These are phyloP conservation scores for Podaxis sp. DNA, from an alignment of 768 basidiomycete species.

Conservation along the genomic window DNA sequence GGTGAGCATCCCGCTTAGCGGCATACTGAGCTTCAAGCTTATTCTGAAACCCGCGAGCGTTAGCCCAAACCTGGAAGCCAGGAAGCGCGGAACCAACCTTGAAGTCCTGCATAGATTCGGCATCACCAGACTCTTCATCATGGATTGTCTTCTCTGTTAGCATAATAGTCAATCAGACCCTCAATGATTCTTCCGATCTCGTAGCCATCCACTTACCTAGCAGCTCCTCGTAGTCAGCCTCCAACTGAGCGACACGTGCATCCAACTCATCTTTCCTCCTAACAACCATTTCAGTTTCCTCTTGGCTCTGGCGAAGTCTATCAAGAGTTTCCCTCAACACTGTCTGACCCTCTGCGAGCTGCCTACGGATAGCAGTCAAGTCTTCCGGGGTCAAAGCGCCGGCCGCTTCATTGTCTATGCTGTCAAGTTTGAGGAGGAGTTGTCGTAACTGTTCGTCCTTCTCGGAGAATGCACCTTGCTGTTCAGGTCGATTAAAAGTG, in stretches of 20 bases:
- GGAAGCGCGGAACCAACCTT: constrained; percentile 51
- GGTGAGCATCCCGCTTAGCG: constrained; percentile 87
- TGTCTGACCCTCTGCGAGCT: constrained; percentile 86
- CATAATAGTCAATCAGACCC: background rate
- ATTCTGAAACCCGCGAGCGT: constrained; percentile 45
- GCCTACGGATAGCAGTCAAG: constrained; percentile 76
- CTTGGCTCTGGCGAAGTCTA: constrained; percentile 82
- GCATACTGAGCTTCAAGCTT: constrained; percentile 95
- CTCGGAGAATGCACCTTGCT: constrained; percentile 95
- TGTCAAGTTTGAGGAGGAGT: constrained; percentile 81
- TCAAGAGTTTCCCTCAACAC: constrained; percentile 88
- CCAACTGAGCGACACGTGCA: constrained; percentile 71
- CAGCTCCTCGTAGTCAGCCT: constrained; percentile 95
- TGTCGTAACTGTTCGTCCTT: constrained; percentile 92
- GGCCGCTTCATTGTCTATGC: constrained; percentile 58
- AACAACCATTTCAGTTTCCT: constrained; percentile 85
- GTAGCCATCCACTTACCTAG: constrained; percentile 57
- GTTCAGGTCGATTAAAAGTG: background rate
- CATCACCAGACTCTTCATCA: constrained; percentile 83
- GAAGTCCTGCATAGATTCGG: constrained; percentile 84
- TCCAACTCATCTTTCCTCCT: constrained; percentile 89
- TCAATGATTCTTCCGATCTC: background rate
- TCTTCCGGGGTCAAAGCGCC: constrained; percentile 72
- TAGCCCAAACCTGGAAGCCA: constrained; percentile 3
- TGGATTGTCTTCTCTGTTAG: constrained; percentile 83